Conservation (phyloP, 2,329 filamentous ascomycete genomes). For the Penicillium olsonii region DNA sequence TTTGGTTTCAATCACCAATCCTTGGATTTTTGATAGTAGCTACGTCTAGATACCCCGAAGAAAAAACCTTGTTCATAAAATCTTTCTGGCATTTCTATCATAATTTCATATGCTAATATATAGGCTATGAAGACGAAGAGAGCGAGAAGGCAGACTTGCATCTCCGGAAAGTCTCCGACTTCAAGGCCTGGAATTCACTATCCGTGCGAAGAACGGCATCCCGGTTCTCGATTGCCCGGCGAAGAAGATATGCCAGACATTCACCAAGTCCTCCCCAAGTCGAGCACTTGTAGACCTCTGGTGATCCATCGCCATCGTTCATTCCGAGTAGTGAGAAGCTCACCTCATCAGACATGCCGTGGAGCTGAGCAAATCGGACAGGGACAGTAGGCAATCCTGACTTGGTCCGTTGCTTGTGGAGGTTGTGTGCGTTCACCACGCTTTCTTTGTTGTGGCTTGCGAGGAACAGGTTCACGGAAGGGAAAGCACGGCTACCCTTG, state of each 20-base stretch:
- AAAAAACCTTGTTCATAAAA: background rate
- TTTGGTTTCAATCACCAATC: too few relatives aligned
- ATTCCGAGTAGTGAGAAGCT: constrained; percentile 54
- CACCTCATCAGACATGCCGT: constrained; percentile 65
- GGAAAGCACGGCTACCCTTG: constrained; percentile 45
- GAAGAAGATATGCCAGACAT: constrained; percentile 74
- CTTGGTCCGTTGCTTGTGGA: constrained; percentile 50
- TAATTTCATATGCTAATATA: background rate
- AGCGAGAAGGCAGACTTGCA: constrained; percentile 12
- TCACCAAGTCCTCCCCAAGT: constrained; percentile 63
- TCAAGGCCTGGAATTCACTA: constrained; percentile 41
- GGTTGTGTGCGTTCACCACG: constrained; percentile 56
- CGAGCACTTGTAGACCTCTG: constrained; percentile 57
- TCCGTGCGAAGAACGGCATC: constrained; percentile 58
- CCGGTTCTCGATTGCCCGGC: constrained; percentile 61
- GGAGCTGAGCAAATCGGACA: constrained; percentile 58
- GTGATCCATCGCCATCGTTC: constrained; percentile 34
- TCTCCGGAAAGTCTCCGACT: constrained; percentile 23
- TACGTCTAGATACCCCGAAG: too few relatives aligned
- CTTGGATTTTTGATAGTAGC: too few relatives aligned
- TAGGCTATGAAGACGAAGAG: constrained; percentile 2
- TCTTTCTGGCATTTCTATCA: background rate
- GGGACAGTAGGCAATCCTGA: constrained; percentile 47
- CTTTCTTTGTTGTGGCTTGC: constrained; percentile 81
- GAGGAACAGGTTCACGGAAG: constrained; percentile 66